phyloP scores from a whole-genome alignment of 768 basidiomycete species.

The Mycena vitilis region DNA sequence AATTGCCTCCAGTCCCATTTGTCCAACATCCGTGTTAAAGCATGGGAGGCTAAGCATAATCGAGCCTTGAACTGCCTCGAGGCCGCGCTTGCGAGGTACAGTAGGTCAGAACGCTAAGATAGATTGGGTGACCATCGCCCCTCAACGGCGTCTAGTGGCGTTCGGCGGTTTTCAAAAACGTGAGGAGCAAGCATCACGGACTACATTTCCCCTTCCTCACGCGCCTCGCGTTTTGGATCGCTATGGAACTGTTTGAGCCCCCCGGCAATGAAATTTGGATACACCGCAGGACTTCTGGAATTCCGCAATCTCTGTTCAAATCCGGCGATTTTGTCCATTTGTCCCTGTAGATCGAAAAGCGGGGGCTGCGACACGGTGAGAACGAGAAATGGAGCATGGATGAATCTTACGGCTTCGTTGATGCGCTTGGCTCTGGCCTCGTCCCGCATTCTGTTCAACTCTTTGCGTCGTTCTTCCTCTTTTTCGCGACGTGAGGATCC shows the following conservation, averaged over 20 bases:
- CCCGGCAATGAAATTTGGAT: slow-evolving; percentile 68
- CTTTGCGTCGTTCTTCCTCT: slow-evolving; percentile 77
- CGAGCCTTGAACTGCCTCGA: not conserved
- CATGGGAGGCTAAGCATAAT: not conserved
- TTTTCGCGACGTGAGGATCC: slow-evolving; percentile 59
- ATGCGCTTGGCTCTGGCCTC: slow-evolving; percentile 70
- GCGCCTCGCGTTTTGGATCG: slow-evolving; percentile 46
- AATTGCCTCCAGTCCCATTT: not conserved
- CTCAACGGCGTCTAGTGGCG: slow-evolving; percentile 16
- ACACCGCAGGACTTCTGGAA: slow-evolving; percentile 66
- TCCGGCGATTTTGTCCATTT: slow-evolving; percentile 68
- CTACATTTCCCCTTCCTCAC: slow-evolving; percentile 54
- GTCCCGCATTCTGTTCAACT: slow-evolving; percentile 76
- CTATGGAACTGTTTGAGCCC: slow-evolving; percentile 51
- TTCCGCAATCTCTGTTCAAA: slow-evolving; percentile 69
- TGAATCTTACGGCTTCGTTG: slow-evolving; percentile 62
- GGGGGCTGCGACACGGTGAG: slow-evolving; percentile 49
- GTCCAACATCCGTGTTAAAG: not conserved
- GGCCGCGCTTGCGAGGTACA: not conserved
- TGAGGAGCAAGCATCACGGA: not conserved
- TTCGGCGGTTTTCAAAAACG: not conserved
- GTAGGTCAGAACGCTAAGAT: slow-evolving; percentile 2
- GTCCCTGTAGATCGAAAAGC: slow-evolving; percentile 68
- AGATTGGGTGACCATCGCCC: slow-evolving; percentile 9
- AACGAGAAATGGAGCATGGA: slow-evolving; percentile 6